phyloP scores from a whole-genome alignment of 2,329 filamentous ascomycete species.

The Colletotrichum nymphaeae region DNA sequence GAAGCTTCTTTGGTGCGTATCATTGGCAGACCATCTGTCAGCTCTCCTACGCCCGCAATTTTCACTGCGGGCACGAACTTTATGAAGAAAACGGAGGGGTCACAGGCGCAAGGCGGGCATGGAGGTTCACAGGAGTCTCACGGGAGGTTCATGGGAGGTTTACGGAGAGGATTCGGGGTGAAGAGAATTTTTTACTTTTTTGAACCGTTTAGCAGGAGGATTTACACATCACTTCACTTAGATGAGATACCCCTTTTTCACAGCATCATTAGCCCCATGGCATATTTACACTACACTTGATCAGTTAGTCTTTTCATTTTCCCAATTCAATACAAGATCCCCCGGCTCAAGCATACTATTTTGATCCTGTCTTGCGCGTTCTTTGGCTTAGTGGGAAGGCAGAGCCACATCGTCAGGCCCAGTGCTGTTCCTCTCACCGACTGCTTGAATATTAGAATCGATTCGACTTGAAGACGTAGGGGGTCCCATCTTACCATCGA shows the following conservation, averaged over 20 bases:
- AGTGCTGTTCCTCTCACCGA: conserved; percentile 67
- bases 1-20: background rate
- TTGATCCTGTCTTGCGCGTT: background rate
- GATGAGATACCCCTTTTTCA: conserved; percentile 54
- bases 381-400: conserved; percentile 45
- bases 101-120: background rate
- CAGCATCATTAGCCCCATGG: conserved; percentile 33
- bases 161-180: background rate
- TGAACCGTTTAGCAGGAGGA: background rate
- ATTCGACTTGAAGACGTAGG: background rate
- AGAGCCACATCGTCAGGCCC: conserved; percentile 55
- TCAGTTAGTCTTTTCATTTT: background rate
- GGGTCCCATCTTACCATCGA: conserved; percentile 71
- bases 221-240: conserved; percentile 44
- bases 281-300: conserved; percentile 6
- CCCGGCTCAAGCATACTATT: conserved; percentile 1
- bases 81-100: background rate
- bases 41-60: background rate
- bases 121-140: too few relatives aligned
- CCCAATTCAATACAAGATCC: conserved; percentile 1
- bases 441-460: conserved; percentile 50
- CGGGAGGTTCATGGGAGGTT: background rate
- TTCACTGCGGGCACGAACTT: background rate
- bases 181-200: background rate
- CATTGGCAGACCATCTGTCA: background rate